These are phyloP conservation scores for Wallacemonas rigidus DNA, from an alignment of 208 protist genomes.

Conservation along the genomic window DNA sequence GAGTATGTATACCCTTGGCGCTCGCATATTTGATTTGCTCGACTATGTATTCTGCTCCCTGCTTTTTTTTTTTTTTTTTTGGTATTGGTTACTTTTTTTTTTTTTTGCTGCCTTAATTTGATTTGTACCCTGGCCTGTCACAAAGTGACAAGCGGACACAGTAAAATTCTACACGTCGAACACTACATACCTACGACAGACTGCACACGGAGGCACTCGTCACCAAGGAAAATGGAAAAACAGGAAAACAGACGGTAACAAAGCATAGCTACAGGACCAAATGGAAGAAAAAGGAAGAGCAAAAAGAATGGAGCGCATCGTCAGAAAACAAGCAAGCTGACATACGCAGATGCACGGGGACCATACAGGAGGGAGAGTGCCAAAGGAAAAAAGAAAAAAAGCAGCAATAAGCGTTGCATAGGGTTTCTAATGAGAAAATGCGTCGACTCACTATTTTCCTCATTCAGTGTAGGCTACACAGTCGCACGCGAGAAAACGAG, in stretches of 20 bases:
- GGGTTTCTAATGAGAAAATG: no score
- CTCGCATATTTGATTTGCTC: no score
- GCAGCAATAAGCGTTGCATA: not conserved
- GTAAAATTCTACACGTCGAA: not conserved
- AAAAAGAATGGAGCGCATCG: not conserved
- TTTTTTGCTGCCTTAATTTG: not conserved
- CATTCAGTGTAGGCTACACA: no score
- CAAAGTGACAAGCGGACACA: not conserved
- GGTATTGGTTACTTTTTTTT: not conserved
- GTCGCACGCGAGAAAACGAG: no score
- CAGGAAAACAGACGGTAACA: no score
- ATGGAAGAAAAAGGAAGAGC: not conserved
- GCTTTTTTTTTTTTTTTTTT: not conserved
- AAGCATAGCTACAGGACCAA: not conserved
- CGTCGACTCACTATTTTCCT: no score
- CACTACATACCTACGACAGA: not conserved
- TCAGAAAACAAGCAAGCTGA: not conserved
- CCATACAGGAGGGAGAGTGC: slow-evolving; percentile 4
- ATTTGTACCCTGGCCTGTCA: not conserved
- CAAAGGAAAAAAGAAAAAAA: slow-evolving; percentile 31
- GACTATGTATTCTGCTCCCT: no score
- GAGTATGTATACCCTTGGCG: no score
- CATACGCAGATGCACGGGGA: not conserved
- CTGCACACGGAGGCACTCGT: not conserved
- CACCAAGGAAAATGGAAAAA: no score